Base-by-base conservation (phyloP, 2,329 filamentous ascomycete genomes). In the Neonectria punicea region DNA sequence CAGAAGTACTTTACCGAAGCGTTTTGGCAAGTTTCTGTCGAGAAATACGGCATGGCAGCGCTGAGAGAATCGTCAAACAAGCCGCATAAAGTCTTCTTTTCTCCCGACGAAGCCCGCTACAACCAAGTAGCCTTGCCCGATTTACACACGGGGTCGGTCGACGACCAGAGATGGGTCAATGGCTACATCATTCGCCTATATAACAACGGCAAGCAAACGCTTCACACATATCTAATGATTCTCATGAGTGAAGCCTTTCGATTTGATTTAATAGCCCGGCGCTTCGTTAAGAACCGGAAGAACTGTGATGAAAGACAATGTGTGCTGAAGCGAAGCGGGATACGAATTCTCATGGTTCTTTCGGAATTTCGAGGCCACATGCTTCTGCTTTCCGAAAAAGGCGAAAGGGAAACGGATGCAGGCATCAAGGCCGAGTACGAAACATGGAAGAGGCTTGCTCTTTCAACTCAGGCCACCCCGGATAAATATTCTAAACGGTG, bases 21-120 rank as follows among this genome's bases (percentile, higher is more conserved):
- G 8, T 78, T 76, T 61, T 78, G 76, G 76, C 47, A 68, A 16
- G 64, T 57, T 11, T 59, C 69, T 8, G 60, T 78, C 1, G 25
- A 22, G 2, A 75, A 67, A 22, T 77, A 71, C 32, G 76, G 76
- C 10, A 56, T 65, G 18, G 61, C 69, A 2, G 71, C 74, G 5
- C 34, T 76, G 11, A 67, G 67, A 6, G 61, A 68, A 18, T 20
- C 64, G 5, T 58, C 70, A 2, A 44, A 36, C 6, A 67, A 62
- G 28, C 71, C 68, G 47, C 61, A 69, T 46, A 75, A 73, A 55
- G 57, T 69, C 34, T 65, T 28, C 4, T 70, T 66, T 32, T 50
- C 67, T 43, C 67, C 72, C 4, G 60, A 53, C 6, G 11, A 11
- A 4, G 30, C 28, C 14, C 16, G n/a, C 10, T 61, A 67, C 36